Conservation (phyloP, 805 yeast species). For the Candida incommunis region DNA sequence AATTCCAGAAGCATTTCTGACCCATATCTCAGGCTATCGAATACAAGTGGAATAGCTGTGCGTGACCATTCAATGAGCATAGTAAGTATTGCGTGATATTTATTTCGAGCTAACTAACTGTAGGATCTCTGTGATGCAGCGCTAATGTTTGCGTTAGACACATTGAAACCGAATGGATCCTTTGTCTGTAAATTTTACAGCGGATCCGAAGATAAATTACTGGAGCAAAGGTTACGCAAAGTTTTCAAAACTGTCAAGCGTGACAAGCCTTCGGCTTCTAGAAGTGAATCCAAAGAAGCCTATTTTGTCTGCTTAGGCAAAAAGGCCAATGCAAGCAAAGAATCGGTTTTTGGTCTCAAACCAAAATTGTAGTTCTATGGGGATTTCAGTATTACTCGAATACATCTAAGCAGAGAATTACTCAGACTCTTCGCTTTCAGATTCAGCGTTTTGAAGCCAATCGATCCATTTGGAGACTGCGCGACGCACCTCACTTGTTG, state of each 20-base stretch:
- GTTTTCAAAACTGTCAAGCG: conserved; percentile 52
- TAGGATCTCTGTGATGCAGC: conserved; percentile 87
- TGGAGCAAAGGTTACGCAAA: conserved; percentile 43
- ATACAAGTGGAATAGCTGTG: conserved; percentile 70
- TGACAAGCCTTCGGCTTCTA: conserved; percentile 70
- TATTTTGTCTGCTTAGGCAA: conserved; percentile 49
- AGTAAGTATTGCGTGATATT: conserved; percentile 31
- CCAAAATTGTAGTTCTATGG: not conserved
- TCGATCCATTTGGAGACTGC: conserved; percentile 63
- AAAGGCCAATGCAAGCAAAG: not conserved
- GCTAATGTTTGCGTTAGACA: conserved; percentile 52
- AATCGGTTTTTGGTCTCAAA: not conserved
- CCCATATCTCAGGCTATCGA: conserved; percentile 82
- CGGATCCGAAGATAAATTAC: conserved; percentile 58
- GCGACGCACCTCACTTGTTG: conserved; percentile 33
- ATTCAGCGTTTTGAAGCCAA: conserved; percentile 76
- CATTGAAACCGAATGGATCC: conserved; percentile 56
- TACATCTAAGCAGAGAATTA: too few relatives aligned
- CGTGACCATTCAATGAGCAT: conserved; percentile 76
- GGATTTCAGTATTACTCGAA: too few relatives aligned
- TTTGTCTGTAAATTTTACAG: conserved; percentile 76
- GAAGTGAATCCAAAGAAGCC: conserved; percentile 68
- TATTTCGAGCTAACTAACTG: not conserved
- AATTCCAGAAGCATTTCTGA: conserved; percentile 59
- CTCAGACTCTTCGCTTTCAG: conserved; percentile 36